These are phyloP conservation scores for Asterionellopsis glacialis DNA, from an alignment of 108 stramenopile species.

Conservation along the genomic window DNA sequence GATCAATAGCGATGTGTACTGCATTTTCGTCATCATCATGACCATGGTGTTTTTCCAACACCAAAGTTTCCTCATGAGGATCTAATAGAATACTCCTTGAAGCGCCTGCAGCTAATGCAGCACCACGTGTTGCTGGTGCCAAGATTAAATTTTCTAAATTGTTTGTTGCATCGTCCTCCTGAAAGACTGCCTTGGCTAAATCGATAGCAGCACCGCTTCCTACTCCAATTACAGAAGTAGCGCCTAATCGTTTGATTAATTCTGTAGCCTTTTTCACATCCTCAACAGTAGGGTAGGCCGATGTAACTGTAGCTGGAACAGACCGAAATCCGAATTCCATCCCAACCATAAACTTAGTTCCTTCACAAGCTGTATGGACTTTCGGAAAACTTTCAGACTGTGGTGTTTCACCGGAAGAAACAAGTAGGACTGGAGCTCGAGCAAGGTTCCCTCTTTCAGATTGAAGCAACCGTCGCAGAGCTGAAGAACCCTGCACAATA, in stretches of 20 bases:
- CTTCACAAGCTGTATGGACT: slow-evolving; percentile 21
- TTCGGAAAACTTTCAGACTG: not conserved
- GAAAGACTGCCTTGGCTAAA: slow-evolving; percentile 57
- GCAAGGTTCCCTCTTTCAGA: slow-evolving; percentile 1
- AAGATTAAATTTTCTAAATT: slow-evolving; percentile 32
- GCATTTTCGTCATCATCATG: slow-evolving; percentile 7
- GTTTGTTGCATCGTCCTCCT: slow-evolving; percentile 3
- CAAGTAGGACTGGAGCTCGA: slow-evolving; percentile 20
- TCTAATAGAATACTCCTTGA: slow-evolving; percentile 49
- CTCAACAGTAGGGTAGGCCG: slow-evolving; percentile 20
- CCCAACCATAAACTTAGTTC: slow-evolving; percentile 17
- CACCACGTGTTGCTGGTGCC: slow-evolving; percentile 54
- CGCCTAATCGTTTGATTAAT: slow-evolving; percentile 32
- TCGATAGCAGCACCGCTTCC: slow-evolving; percentile 73
- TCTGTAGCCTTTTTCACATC: slow-evolving; percentile 19
- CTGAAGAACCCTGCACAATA: too few relatives aligned
- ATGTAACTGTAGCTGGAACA: slow-evolving; percentile 16
- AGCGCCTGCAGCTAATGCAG: slow-evolving; percentile 46
- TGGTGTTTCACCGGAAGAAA: slow-evolving; percentile 1
- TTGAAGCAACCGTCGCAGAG: not conserved
- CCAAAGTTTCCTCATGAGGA: slow-evolving; percentile 55
- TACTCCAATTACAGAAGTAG: slow-evolving; percentile 46
- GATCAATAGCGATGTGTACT: too few relatives aligned
- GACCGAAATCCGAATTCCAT: slow-evolving; percentile 29
- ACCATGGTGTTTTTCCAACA: slow-evolving; percentile 24